Evolutionary conservation across 441 rosid species (phyloP), one percentile per base, ranked within the genome.

Genomic region (Bruguiera hainesii): DNA sequence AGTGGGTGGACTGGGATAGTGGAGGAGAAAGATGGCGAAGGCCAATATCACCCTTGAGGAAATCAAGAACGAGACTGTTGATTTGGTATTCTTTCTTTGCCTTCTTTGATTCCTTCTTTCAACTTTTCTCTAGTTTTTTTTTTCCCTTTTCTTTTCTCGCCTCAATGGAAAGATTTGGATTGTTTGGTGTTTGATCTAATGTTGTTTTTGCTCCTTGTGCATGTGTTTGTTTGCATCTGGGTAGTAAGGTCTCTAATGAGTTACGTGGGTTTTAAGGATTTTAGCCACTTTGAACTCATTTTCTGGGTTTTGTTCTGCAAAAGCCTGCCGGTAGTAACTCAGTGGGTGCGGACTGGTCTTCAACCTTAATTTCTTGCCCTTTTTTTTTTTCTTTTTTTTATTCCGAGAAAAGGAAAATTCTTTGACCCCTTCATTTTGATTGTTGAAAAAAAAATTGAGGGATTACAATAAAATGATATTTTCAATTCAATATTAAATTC

Each of bases 61-160:
- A 79, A 81, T 84, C 79, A 84, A 76, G 81, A 84, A 80, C 65
- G 89, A 84, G 75, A 80, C 85, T 42, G 89, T 84, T 72, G 89
- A 84, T 84, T 80, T 84, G 86, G 89, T 84, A 84, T 59, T 9
- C 21, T 1, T 23, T 16, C 23, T 35, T 60, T 26, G 8, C 23
- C 26, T 53, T 53, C 26, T 23, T 31, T 1, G 28, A 11, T 51
- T 16, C 20, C 29, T 42, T 19, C 31, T 25, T 20, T 9, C 19
- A 15, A 28, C 4, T 37, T 15, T 33, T 46, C 0, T 1, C 6
- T 33, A 28, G 51, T 10, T 7, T 16, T 60, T 60, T 20, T 0
- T 19, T 30, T 19, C 2, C 6, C 25, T 30, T 19, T 30, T 19
- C 2, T 8, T 30, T 30, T 19, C 2, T 8, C 25, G 51, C 46